Conservation (phyloP, 768 basidiomycete genomes). For the Pholiota microspora region DNA sequence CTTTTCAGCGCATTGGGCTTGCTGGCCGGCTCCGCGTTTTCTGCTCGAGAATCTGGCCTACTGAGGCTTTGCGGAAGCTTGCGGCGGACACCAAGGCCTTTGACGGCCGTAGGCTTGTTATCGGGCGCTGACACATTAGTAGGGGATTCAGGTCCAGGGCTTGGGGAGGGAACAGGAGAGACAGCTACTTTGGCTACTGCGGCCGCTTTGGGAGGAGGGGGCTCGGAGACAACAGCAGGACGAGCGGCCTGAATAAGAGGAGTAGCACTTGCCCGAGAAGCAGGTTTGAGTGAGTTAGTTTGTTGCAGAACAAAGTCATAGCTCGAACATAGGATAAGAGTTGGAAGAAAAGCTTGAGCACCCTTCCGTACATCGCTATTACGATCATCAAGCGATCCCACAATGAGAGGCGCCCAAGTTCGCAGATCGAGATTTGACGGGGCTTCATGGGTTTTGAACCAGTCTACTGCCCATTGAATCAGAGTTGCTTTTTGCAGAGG, state of each 20-base stretch:
- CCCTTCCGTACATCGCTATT: conserved; percentile 90
- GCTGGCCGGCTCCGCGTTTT: conserved; percentile 35
- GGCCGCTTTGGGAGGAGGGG: conserved; percentile 24
- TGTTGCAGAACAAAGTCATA: conserved; percentile 86
- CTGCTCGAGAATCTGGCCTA: conserved; percentile 50
- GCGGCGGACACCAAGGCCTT: conserved; percentile 65
- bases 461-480: conserved; percentile 76
- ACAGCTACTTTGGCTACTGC: conserved; percentile 30
- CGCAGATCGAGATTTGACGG: conserved; percentile 62
- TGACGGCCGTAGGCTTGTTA: conserved; percentile 39
- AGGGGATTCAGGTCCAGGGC: conserved; percentile 41
- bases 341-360: conserved; percentile 78
- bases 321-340: conserved; percentile 70
- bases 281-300: conserved; percentile 86
- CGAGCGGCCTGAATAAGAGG: conserved; percentile 89
- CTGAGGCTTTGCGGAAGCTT: conserved; percentile 64
- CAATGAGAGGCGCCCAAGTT: conserved; percentile 59
- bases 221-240: conserved; percentile 32
- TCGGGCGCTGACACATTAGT: conserved; percentile 31
- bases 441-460: conserved; percentile 66
- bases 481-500: conserved; percentile 83
- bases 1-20: conserved; percentile 30
- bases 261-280: conserved; percentile 78
- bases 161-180: conserved; percentile 25
- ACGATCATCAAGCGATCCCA: conserved; percentile 87